Base-by-base conservation (phyloP, 495 filamentous ascomycete genomes). In the Aspergillus egyptiacus region DNA sequence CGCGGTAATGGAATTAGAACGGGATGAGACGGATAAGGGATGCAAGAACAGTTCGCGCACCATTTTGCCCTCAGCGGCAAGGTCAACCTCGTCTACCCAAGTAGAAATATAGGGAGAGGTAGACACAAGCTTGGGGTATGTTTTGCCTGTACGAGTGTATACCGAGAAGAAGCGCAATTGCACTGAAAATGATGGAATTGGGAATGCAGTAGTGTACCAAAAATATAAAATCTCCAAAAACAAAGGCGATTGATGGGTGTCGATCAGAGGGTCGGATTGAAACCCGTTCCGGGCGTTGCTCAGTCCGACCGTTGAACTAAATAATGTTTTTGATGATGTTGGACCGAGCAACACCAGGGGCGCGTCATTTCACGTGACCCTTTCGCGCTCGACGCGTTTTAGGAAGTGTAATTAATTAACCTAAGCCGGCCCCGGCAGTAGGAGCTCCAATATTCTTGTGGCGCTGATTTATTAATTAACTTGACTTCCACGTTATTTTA, bases 311-410 rank as follows among this genome's bases (percentile, higher is more conserved):
- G 58, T 64, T 64, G 61, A n/a, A n/a, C n/a, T n/a, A n/a, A n/a
- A n/a, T n/a, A n/a, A n/a, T n/a, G n/a, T n/a, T 64, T 61, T 57
- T 61, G 57, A 51, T 59, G 48, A 34, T 40, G 47, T 35, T 49
- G 38, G 45, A 40, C 38, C 20, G 27, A 42, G 30, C 36, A 46
- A 27, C 43, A 35, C 61, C 56, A 56, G 48, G 0, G 53, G 35
- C 25, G 17, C 35, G 32, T 2, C 2, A 13, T 37, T 10, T 1
- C 54, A 58, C 54, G 61, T 61, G 61, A 51, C 37, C n/a, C n/a
- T 42, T 10, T 19, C 50, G 52, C 54, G 53, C 1, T 28, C 25
- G 14, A 25, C 61, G 61, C 58, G 61, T 64, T 58, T 59, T 58
- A 50, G 59, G 59, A 61, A 54, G 32, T 56, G 43, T 53, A 48